Evolutionary conservation across 1,139 yeast species (phyloP).

Genomic region (Candida dubliniensis): DNA sequence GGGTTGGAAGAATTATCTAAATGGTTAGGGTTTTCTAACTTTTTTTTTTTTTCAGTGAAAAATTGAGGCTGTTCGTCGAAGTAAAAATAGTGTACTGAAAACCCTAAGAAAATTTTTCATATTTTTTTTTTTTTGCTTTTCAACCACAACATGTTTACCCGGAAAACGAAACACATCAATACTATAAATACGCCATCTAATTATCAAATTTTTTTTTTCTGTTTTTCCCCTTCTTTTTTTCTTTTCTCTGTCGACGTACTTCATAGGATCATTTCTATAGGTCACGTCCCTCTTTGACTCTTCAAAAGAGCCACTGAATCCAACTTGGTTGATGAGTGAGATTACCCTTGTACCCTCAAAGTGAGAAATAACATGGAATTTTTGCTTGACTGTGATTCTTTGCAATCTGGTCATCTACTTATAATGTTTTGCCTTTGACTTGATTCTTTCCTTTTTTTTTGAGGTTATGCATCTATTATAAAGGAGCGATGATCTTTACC

Average conservation of each 20-base stretch:
- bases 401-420: conserved; percentile 81
- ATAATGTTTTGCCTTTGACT: conserved; percentile 26
- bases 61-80: too few species aligned
- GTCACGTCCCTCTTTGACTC: conserved; percentile 99
- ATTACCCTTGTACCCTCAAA: conserved; percentile 93
- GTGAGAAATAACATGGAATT: conserved; percentile 40
- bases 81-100: too few species aligned
- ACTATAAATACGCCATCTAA: not conserved
- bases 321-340: conserved; percentile 99
- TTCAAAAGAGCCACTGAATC: conserved; percentile 99
- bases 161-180: not conserved
- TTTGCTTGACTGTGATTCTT: conserved; percentile 87
- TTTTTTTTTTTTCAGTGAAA: too few species aligned
- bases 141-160: too few species aligned
- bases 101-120: too few species aligned
- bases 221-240: conserved; percentile 19
- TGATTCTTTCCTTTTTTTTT: not conserved
- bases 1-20: too few species aligned
- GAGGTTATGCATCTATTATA: conserved; percentile 17
- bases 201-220: conserved; percentile 6
- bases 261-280: conserved; percentile 99
- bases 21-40: too few species aligned
- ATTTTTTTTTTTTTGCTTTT: too few species aligned
- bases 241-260: conserved; percentile 54
- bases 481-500: conserved; percentile 99